A percentile compares a stretch with the other conserved stretches of the same genome.
Evolutionary conservation across 495 filamentous ascomycete species (phyloP).

Genomic region (Tetracladium marchalianum): DNA sequence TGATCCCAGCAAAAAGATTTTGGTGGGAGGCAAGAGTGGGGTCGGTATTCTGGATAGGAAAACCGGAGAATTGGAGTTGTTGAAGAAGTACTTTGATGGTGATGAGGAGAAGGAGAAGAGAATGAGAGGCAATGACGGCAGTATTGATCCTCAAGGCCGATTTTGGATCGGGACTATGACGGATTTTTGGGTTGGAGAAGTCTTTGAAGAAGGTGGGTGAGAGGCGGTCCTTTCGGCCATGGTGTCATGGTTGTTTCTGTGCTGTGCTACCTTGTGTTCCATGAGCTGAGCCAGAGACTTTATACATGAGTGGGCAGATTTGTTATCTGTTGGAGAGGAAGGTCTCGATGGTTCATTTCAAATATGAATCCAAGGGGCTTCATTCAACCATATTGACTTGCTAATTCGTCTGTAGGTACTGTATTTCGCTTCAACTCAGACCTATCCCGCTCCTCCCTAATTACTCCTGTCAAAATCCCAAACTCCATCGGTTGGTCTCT

Average conservation of each 20-base stretch:
- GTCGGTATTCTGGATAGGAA: constrained; percentile 63
- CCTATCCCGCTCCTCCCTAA: constrained; percentile 13
- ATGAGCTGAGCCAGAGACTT: neutral
- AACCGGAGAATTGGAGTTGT: constrained; percentile 51
- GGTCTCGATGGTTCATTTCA: neutral
- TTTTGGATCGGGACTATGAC: constrained; percentile 92
- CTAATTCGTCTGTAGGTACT: constrained; percentile 7
- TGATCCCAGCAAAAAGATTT: constrained; percentile 51
- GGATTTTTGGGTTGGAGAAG: constrained; percentile 47
- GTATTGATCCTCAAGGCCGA: constrained; percentile 67
- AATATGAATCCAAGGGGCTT: neutral
- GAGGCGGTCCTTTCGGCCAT: neutral
- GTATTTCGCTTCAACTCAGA: constrained; percentile 19
- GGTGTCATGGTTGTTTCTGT: neutral
- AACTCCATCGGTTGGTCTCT: constrained; percentile 72
- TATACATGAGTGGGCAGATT: neutral
- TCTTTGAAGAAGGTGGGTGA: constrained; percentile 42
- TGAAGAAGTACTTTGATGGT: constrained; percentile 44
- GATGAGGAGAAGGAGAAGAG: constrained; percentile 35
- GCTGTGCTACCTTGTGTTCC: neutral
- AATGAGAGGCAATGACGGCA: constrained; percentile 69
- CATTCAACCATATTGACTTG: neutral
- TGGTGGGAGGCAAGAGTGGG: constrained; percentile 74
- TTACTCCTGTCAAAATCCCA: constrained; percentile 57
- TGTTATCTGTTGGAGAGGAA: neutral